These are phyloP conservation scores for Candida methanosorbosa DNA, from an alignment of 805 yeast species.

Conservation along the genomic window DNA sequence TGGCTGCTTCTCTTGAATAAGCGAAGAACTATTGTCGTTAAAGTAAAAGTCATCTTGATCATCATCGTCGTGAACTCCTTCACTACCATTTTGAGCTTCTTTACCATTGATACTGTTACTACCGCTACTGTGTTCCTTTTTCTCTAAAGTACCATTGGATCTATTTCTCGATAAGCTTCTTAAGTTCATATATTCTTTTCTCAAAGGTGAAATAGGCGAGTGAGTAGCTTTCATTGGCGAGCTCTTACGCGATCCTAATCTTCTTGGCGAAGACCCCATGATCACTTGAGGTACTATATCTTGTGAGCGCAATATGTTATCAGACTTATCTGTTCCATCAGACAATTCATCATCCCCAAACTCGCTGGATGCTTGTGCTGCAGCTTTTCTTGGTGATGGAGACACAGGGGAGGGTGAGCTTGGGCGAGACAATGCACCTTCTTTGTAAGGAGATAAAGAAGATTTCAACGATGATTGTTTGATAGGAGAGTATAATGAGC, in stretches of 20 bases:
- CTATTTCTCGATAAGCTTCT: no score
- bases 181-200: not conserved
- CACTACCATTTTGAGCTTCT: no score
- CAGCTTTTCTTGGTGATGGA: no score
- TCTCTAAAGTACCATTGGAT: no score
- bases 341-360: no score
- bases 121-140: no score
- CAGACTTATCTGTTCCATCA: not conserved
- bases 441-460: no score
- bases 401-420: no score
- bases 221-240: conserved; percentile 11
- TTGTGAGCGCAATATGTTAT: not conserved
- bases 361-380: no score
- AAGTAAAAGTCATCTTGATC: conserved; percentile 19
- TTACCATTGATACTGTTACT: no score
- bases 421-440: not conserved
- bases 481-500: not conserved
- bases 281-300: conserved; percentile 3
- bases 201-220: conserved; percentile 6
- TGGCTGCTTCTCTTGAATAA: no score
- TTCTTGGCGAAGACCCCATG: conserved; percentile 25
- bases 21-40: conserved; percentile 6
- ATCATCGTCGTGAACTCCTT: no score
- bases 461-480: conserved; percentile 1
- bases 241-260: conserved; percentile 14